Base-by-base conservation (phyloP, 2,329 filamentous ascomycete genomes). In the Xylaria sp. region DNA sequence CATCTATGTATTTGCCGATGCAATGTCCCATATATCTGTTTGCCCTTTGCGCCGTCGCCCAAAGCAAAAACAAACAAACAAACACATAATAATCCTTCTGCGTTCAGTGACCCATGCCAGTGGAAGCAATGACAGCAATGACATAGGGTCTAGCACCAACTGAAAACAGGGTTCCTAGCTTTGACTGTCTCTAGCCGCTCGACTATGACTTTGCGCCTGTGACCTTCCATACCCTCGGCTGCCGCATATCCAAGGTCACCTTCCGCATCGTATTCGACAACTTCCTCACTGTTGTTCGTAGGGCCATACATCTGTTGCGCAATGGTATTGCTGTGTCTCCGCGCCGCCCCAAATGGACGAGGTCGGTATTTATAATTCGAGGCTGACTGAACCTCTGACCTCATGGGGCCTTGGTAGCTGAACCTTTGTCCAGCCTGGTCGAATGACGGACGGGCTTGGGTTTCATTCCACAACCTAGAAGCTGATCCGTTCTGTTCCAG, bases 161-260 rank as follows among this genome's bases (percentile, higher is more conserved):
- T 97, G 78, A 99, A 99, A 33, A 99, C 93, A 1, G 95, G 95
- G 74, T 96, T 96, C 75, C 90, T 91, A 74, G 89, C 92, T 83
- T 98, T 98, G 65, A 99, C 95, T 63, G 94, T 91, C 82, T 99
- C 95, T 61, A 99, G 80, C 66, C 95, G 84, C 82, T 99, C 95
- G 50, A 99, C 94, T 81, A 99, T 98, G 50, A 99, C 95, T 78
- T 95, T 96, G 71, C 94, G 87, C 75, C 91, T 89, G 72, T 93
- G 92, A 12, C 92, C 92, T 77, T 98, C 95, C 87, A 96, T 92
- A 25, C 92, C 95, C 75, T 94, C 92, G 0, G 95, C 95, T 0
- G 94, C 94, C 11, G 94, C 92, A 78, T 96, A 99, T 9, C 95
- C 95, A 28, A 99, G 80, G 77, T 99, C 95, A 0, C 95, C 95